Conservation (phyloP, 2,329 filamentous ascomycete genomes). For the Trichophyton simii region DNA sequence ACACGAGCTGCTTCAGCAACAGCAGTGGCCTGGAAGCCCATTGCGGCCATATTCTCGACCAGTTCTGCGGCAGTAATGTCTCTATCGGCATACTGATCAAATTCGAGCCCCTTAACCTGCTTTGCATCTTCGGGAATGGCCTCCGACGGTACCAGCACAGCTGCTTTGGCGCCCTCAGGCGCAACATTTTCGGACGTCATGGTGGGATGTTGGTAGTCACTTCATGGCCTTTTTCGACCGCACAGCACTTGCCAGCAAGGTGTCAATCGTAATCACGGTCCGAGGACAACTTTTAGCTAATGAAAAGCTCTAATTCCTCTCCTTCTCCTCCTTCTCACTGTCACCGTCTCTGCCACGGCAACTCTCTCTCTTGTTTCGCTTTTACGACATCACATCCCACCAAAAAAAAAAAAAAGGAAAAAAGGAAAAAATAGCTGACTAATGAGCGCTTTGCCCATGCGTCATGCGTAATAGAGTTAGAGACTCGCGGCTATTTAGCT, state of each 20-base stretch:
- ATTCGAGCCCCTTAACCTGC: slow-evolving; percentile 82
- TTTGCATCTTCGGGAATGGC: slow-evolving; percentile 67
- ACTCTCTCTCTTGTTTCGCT: no score
- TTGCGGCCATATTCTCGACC: slow-evolving; percentile 65
- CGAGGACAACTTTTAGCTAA: no score
- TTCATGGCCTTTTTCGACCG: not conserved
- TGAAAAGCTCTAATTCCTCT: no score
- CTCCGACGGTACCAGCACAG: slow-evolving; percentile 73
- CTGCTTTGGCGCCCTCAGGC: slow-evolving; percentile 55
- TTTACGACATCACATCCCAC: no score
- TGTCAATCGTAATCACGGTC: not conserved
- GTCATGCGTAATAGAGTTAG: no score
- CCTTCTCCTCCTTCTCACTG: no score
- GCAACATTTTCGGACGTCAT: slow-evolving; percentile 18
- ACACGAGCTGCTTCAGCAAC: slow-evolving; percentile 80
- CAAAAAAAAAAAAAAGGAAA: no score
- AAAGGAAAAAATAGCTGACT: no score
- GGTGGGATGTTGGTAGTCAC: not conserved
- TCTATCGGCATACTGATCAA: slow-evolving; percentile 59
- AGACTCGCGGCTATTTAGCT: no score
- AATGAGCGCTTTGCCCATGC: no score
- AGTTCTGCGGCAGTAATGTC: slow-evolving; percentile 79
- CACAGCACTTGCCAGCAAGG: not conserved
- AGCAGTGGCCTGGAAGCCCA: slow-evolving; percentile 73
- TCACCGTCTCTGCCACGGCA: no score